These are phyloP conservation scores for Niebla homalea DNA, from an alignment of 495 filamentous ascomycete genomes.

Conservation along the genomic window DNA sequence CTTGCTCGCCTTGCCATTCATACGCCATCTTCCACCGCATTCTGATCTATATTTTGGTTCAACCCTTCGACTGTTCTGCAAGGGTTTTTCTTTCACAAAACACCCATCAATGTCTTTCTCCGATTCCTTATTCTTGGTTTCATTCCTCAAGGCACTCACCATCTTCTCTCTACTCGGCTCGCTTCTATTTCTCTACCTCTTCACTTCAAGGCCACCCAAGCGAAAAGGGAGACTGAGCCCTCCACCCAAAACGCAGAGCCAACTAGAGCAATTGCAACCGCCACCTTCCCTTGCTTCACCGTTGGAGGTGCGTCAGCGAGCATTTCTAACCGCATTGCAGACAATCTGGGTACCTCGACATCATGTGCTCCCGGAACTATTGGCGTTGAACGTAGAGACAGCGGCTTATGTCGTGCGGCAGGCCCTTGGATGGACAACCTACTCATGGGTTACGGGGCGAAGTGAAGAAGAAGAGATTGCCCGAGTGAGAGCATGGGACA, in stretches of 20 bases:
- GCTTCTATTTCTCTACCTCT: slow-evolving; percentile 39
- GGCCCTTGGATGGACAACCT: slow-evolving; percentile 59
- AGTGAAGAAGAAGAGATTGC: slow-evolving; percentile 78
- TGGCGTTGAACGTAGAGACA: slow-evolving; percentile 65
- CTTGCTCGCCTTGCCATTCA: slow-evolving; percentile 12
- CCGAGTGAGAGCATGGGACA: slow-evolving; percentile 84
- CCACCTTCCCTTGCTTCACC: slow-evolving; percentile 65
- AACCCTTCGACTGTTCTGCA: slow-evolving; percentile 41
- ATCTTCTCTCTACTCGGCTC: slow-evolving; percentile 10
- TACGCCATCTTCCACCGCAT: slow-evolving; percentile 17
- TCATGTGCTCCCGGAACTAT: slow-evolving; percentile 70
- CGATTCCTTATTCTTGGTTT: slow-evolving; percentile 14
- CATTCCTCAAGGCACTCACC: slow-evolving; percentile 12
- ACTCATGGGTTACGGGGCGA: slow-evolving; percentile 62
- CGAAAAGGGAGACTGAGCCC: slow-evolving; percentile 17
- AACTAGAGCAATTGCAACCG: slow-evolving; percentile 8
- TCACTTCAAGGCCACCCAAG: slow-evolving; percentile 39
- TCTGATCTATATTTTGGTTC: neutral
- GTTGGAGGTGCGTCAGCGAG: slow-evolving; percentile 72
- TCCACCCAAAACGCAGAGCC: slow-evolving; percentile 15
- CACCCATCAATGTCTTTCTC: neutral
- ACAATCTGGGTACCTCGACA: slow-evolving; percentile 88
- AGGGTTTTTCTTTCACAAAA: slow-evolving; percentile 19
- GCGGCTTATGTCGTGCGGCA: slow-evolving; percentile 71
- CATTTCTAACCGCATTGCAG: slow-evolving; percentile 91